phyloP scores from a whole-genome alignment of 257 asterid genomes.

The Forsythia viridissima region DNA sequence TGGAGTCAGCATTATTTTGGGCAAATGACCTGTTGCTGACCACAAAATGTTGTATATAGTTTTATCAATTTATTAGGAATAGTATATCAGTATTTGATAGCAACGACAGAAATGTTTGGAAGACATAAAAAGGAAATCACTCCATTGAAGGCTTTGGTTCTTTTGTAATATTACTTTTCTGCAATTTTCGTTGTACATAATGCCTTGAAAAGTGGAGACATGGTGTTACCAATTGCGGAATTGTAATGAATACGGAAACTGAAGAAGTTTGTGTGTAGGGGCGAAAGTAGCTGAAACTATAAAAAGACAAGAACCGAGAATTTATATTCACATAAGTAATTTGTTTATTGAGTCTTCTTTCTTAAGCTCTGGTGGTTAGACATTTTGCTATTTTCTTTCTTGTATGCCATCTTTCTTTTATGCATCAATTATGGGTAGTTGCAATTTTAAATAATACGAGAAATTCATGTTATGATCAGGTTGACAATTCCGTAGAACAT shows the following conservation, averaged over 20 bases:
- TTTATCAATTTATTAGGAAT: background rate
- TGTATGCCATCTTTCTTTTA: background rate
- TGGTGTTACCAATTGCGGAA: background rate
- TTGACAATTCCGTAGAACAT: slow-evolving; percentile 23
- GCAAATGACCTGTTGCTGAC: background rate
- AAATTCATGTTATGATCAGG: slow-evolving; percentile 34
- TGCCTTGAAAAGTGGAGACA: background rate
- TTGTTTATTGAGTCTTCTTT: background rate
- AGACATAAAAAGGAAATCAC: background rate
- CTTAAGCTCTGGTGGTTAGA: background rate
- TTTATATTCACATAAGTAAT: background rate
- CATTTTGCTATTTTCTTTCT: background rate
- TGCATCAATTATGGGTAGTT: slow-evolving; percentile 6
- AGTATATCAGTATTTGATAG: background rate
- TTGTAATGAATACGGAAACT: background rate
- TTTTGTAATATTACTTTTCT: background rate
- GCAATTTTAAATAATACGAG: background rate
- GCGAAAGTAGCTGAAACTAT: background rate
- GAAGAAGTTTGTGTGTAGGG: background rate
- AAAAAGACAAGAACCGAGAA: background rate
- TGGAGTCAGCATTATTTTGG: background rate
- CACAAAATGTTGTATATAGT: background rate
- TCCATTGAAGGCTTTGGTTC: background rate
- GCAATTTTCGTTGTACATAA: background rate
- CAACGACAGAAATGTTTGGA: background rate